Evolutionary conservation across 139 green algal species (phyloP), one percentile per base, ranked within the genome.

Genomic region (Chlamydomonas sp.): DNA sequence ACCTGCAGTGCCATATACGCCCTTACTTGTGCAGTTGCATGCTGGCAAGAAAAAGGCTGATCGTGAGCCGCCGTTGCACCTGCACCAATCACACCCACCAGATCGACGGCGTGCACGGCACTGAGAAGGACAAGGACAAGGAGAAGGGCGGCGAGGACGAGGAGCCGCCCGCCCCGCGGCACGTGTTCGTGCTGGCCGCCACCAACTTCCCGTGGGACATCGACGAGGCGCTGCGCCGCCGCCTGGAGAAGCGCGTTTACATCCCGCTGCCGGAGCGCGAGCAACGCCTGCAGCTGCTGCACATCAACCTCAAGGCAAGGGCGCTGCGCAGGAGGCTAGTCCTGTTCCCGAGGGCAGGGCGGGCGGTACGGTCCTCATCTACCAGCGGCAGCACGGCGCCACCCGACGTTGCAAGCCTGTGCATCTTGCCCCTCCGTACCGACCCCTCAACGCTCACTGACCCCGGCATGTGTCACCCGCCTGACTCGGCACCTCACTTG

Each of bases 131-230:
- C 73, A 90, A 83, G 20, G 85, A 89, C 61, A 80, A 80, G 69
- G 80, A 86, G 9, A 12, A 62, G 14, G 59, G 17, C 3, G 31
- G 31, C 62, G 17, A 62, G 4, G 83, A 87, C 63, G 83, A 62
- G 31, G 83, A 87, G 83, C 83, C 83, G 62, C 73, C 83, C 2
- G 17, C 75, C 63, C 84, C 84, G 8, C 92, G 93, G 79, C 92
- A 95, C 78, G 97, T 99, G 71, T 98, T 99, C 96, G 95, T 99
- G 79, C 94, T 99, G 72, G 97, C 97, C 0, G 97, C 97, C 74
- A 99, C 97, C 69, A 99, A 99, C 94, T 98, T 98, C 90, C 97
- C 97, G 5, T 99, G 97, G 97, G 96, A 99, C 90, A 95, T 99
- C 17, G 97, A 99, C 77, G 97, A 99, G 90, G 97, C 97, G 7